Evolutionary conservation across 169 alveolate species (phyloP).

Genomic region (Pseudocohnilembus persalinus): DNA sequence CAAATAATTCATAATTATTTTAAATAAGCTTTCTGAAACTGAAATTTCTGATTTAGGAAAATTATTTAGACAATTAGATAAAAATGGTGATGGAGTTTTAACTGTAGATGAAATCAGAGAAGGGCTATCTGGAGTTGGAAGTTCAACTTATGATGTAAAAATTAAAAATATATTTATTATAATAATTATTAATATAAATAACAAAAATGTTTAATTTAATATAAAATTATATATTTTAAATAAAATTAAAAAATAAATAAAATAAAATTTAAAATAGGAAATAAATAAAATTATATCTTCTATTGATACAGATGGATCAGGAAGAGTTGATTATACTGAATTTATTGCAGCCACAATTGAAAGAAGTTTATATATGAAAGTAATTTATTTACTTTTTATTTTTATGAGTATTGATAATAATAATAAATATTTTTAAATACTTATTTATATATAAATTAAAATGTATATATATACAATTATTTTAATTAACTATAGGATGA

Average conservation of each 20-base stretch:
- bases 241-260: no score
- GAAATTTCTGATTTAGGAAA: constrained; percentile 70
- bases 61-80: constrained; percentile 64
- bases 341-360: constrained; percentile 77
- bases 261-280: constrained; percentile 25
- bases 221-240: no score
- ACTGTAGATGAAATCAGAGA: constrained; percentile 71
- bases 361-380: constrained; percentile 39
- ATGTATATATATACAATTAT: not conserved
- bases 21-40: constrained; percentile 39
- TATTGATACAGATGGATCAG: constrained; percentile 61
- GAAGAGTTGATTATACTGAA: constrained; percentile 71
- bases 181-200: no score
- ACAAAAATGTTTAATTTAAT: no score
- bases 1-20: no score
- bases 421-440: no score
- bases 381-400: no score
- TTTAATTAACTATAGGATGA: constrained; percentile 40
- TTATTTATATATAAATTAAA: no score
- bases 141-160: constrained; percentile 10
- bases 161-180: no score
- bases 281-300: constrained; percentile 17
- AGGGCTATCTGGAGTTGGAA: constrained; percentile 51
- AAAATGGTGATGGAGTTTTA: constrained; percentile 72
- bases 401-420: no score